Evolutionary conservation across 2,329 filamentous ascomycete species (phyloP).

Genomic region (Xylaria multiplex): DNA sequence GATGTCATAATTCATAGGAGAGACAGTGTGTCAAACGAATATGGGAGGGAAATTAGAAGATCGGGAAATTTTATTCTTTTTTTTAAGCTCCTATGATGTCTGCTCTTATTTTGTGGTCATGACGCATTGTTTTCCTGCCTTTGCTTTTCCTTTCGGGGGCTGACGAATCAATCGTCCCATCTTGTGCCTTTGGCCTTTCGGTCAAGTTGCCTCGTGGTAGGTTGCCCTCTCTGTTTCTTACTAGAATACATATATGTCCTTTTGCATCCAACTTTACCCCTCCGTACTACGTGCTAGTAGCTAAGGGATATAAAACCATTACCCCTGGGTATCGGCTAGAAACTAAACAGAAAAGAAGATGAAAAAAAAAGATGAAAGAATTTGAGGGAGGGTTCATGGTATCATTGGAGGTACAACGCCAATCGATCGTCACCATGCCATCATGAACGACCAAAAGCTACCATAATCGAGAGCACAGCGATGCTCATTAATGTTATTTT

Average conservation of each 20-base stretch:
- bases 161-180: conserved; percentile 19
- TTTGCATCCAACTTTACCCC: conserved; percentile 26
- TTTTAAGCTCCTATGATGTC: conserved; percentile 45
- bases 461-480: conserved; percentile 33
- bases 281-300: conserved; percentile 38
- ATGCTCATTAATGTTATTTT: conserved; percentile 29
- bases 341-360: conserved; percentile 45
- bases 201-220: conserved; percentile 38
- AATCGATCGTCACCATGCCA: conserved; percentile 35
- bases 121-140: conserved; percentile 38
- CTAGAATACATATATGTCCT: conserved; percentile 44
- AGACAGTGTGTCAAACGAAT: neutral
- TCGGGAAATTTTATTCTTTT: conserved; percentile 41
- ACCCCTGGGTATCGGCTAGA: conserved; percentile 38
- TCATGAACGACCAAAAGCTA: conserved; percentile 33
- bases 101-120: conserved; percentile 44
- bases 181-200: conserved; percentile 17
- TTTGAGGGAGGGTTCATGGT: conserved; percentile 41
- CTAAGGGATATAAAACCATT: conserved; percentile 41
- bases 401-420: conserved; percentile 50
- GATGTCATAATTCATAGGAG: neutral
- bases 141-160: conserved; percentile 22
- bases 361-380: no score
- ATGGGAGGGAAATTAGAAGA: neutral
- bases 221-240: conserved; percentile 47